Conservation (phyloP, 2,329 filamentous ascomycete species). For the Hortaea sp. region DNA sequence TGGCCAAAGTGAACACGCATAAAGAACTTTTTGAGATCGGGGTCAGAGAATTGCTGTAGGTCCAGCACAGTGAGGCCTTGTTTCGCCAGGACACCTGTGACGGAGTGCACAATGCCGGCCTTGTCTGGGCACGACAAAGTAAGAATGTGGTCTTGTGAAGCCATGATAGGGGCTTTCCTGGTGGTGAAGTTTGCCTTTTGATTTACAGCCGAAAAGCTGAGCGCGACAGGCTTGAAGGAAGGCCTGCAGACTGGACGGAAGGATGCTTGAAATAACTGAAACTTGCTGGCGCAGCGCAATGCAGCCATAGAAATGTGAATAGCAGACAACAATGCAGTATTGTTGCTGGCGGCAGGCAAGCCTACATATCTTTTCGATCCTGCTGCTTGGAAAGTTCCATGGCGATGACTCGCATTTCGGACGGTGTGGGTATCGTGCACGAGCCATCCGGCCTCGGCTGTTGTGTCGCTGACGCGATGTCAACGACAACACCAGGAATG, state of each 20-base stretch:
- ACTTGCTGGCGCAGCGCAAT: neutral
- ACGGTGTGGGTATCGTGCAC: no score
- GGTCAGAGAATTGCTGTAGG: slow-evolving; percentile 75
- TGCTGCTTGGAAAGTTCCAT: no score
- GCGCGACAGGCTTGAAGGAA: neutral
- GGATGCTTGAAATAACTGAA: neutral
- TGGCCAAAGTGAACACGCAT: slow-evolving; percentile 79
- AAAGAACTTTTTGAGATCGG: slow-evolving; percentile 66
- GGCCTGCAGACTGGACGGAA: neutral
- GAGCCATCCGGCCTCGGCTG: no score
- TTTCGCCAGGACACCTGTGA: slow-evolving; percentile 65
- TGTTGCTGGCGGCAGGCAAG: no score
- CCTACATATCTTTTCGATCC: no score
- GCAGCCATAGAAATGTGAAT: neutral
- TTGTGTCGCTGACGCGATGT: no score
- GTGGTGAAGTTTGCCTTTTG: neutral
- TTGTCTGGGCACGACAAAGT: slow-evolving; percentile 78
- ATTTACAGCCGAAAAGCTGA: neutral
- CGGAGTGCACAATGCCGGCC: slow-evolving; percentile 74
- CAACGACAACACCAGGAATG: no score
- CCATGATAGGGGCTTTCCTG: neutral
- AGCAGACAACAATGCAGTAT: no score
- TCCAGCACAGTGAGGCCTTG: slow-evolving; percentile 73
- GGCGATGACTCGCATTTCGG: no score
- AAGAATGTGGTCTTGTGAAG: slow-evolving; percentile 52